These are phyloP conservation scores for Nakaseomyces kungkrabaensis DNA, from an alignment of 1,139 yeast genomes.

Conservation along the genomic window DNA sequence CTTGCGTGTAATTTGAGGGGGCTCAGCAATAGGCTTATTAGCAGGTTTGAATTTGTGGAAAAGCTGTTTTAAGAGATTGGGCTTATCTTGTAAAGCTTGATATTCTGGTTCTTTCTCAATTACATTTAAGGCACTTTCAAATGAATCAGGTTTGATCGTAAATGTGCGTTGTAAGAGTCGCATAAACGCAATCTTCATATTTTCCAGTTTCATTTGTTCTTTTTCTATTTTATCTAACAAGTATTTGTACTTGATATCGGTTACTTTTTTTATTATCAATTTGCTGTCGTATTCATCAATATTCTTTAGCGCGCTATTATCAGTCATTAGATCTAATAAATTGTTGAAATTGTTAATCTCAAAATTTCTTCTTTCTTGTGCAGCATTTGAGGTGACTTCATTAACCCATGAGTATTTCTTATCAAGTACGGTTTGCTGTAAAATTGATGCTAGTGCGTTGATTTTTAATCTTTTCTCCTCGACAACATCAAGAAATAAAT, in stretches of 20 bases:
- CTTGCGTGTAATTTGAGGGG: not conserved
- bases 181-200: constrained; percentile 33
- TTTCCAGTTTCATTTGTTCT: constrained; percentile 29
- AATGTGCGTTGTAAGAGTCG: constrained; percentile 30
- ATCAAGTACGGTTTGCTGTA: constrained; percentile 42
- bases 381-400: constrained; percentile 6
- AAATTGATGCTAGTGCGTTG: constrained; percentile 50
- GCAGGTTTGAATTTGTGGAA: constrained; percentile 13
- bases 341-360: not conserved
- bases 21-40: constrained; percentile 2
- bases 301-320: constrained; percentile 19
- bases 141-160: constrained; percentile 28
- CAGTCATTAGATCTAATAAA: constrained; percentile 7
- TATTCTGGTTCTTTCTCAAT: constrained; percentile 31
- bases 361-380: constrained; percentile 5
- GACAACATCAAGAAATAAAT: constrained; percentile 65
- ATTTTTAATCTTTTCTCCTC: constrained; percentile 52
- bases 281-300: constrained; percentile 25
- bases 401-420: constrained; percentile 15
- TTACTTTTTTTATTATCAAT: constrained; percentile 25
- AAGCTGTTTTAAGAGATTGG: constrained; percentile 17
- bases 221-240: constrained; percentile 29
- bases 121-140: constrained; percentile 32
- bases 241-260: constrained; percentile 23
- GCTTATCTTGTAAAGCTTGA: constrained; percentile 30